Percentiles rank a stretch among this genome's conserved stretches.
Conservation (phyloP, 768 basidiomycete species). For the Lactifluus piperatus region DNA sequence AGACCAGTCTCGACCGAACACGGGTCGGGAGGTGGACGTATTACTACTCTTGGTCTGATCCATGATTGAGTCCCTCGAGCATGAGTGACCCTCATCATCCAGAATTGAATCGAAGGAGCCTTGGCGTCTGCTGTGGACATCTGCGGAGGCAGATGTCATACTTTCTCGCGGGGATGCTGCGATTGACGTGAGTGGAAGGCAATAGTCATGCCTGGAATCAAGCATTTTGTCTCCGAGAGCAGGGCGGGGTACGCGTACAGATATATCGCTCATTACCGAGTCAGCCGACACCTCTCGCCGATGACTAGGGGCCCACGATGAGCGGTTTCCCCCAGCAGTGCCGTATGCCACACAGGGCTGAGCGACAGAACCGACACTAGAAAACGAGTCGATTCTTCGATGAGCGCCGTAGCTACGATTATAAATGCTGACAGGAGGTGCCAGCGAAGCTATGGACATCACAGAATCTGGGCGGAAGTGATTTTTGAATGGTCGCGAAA, state of each 20-base stretch:
- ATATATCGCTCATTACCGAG: slow-evolving; percentile 57
- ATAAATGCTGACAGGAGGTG: slow-evolving; percentile 64
- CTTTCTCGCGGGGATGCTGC: slow-evolving; percentile 56
- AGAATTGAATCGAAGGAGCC: slow-evolving; percentile 60
- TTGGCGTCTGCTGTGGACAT: slow-evolving; percentile 28
- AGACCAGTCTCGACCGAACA: slow-evolving; percentile 47
- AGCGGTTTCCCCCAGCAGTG: slow-evolving; percentile 41
- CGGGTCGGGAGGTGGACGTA: slow-evolving; percentile 48
- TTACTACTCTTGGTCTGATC: slow-evolving; percentile 50
- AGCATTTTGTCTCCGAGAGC: slow-evolving; percentile 88
- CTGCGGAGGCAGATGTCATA: slow-evolving; percentile 20
- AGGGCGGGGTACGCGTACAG: slow-evolving; percentile 55
- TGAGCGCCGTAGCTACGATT: slow-evolving; percentile 51
- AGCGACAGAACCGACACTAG: slow-evolving; percentile 50
- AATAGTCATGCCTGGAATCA: slow-evolving; percentile 44
- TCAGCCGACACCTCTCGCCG: slow-evolving; percentile 51
- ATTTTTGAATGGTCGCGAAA: slow-evolving; percentile 30
- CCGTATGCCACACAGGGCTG: slow-evolving; percentile 48
- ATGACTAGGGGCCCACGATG: slow-evolving; percentile 49
- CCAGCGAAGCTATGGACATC: slow-evolving; percentile 43
- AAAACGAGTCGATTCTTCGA: slow-evolving; percentile 48
- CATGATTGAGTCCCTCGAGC: slow-evolving; percentile 27
- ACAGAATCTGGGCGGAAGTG: slow-evolving; percentile 52
- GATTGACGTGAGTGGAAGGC: slow-evolving; percentile 50
- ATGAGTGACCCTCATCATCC: slow-evolving; percentile 35